phyloP scores from a whole-genome alignment of 345 rosid species.

The Bretschneidera sinensis region DNA sequence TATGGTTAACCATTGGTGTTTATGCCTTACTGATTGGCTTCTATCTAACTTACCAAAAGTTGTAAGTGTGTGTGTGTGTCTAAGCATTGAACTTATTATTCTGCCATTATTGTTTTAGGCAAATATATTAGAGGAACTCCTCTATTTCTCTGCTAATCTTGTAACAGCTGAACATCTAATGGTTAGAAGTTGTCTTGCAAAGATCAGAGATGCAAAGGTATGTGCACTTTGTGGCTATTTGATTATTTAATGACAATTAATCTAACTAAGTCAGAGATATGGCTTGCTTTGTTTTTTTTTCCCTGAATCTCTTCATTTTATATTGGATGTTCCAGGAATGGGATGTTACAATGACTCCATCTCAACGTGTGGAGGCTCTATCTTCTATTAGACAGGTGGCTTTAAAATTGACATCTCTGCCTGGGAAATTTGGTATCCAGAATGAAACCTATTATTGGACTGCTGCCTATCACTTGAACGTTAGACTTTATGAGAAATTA shows the following conservation, averaged over 20 bases:
- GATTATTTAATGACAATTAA: conserved; percentile 17
- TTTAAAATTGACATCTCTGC: conserved; percentile 51
- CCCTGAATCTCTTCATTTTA: conserved; percentile 8
- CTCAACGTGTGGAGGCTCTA: conserved; percentile 69
- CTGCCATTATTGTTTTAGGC: conserved; percentile 39
- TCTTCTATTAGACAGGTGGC: conserved; percentile 66
- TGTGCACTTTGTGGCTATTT: conserved; percentile 14
- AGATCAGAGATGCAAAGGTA: conserved; percentile 77
- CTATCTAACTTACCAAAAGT: too few species aligned
- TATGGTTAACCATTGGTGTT: too few species aligned
- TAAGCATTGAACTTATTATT: background rate
- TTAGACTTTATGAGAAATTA: conserved; percentile 75
- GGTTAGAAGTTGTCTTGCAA: conserved; percentile 57
- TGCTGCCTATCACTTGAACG: conserved; percentile 70
- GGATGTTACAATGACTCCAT: conserved; percentile 65
- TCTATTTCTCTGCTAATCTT: conserved; percentile 45
- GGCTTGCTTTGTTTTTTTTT: conserved; percentile 9
- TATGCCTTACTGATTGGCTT: too few species aligned
- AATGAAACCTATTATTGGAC: conserved; percentile 82
- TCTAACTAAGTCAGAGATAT: conserved; percentile 8
- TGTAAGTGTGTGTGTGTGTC: background rate
- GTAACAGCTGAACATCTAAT: conserved; percentile 42
- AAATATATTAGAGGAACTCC: conserved; percentile 73
- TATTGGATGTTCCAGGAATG: conserved; percentile 56
- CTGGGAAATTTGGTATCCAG: conserved; percentile 55